A percentile compares a stretch with the other conserved stretches of the same genome.
phyloP scores from a whole-genome alignment of 495 filamentous ascomycete species.

The Penicillium canariense region DNA sequence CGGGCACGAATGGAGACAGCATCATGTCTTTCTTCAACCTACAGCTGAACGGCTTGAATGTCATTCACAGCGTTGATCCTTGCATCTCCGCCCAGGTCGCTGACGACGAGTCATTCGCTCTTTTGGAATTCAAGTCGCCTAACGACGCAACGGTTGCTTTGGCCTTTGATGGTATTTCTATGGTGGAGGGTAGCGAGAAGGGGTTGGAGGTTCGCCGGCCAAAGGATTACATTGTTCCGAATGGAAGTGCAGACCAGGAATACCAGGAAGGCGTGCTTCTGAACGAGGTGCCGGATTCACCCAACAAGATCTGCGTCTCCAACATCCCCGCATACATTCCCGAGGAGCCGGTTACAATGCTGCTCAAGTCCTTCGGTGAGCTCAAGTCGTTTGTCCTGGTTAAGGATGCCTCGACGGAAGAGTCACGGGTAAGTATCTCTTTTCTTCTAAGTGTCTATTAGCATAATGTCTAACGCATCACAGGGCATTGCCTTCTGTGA shows the following conservation, averaged over 20 bases:
- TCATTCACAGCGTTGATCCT: conserved; percentile 78
- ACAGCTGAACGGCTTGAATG: conserved; percentile 90
- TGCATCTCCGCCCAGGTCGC: conserved; percentile 83
- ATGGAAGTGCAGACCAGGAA: conserved; percentile 69
- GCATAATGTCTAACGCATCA: conserved; percentile 19
- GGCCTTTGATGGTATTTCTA: conserved; percentile 83
- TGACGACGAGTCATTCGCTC: conserved; percentile 72
- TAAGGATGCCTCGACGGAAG: conserved; percentile 81
- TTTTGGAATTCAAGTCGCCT: conserved; percentile 86
- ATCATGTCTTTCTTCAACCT: conserved; percentile 90
- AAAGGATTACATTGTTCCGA: conserved; percentile 96
- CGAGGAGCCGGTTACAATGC: conserved; percentile 87
- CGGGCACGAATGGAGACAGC: conserved; percentile 63
- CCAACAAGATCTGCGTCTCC: conserved; percentile 90
- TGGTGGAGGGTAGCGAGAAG: conserved; percentile 63
- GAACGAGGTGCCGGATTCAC: conserved; percentile 81
- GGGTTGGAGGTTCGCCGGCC: conserved; percentile 85
- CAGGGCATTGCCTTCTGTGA: conserved; percentile 98
- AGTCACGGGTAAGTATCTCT: conserved; percentile 71
- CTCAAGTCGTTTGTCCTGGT: conserved; percentile 90
- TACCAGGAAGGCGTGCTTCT: conserved; percentile 77
- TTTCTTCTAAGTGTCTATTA: neutral
- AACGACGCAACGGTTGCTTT: conserved; percentile 88
- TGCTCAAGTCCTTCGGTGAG: conserved; percentile 85
- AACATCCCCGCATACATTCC: conserved; percentile 84